Base-by-base conservation (phyloP, 805 yeast genomes). In the Candida bentonensis region DNA sequence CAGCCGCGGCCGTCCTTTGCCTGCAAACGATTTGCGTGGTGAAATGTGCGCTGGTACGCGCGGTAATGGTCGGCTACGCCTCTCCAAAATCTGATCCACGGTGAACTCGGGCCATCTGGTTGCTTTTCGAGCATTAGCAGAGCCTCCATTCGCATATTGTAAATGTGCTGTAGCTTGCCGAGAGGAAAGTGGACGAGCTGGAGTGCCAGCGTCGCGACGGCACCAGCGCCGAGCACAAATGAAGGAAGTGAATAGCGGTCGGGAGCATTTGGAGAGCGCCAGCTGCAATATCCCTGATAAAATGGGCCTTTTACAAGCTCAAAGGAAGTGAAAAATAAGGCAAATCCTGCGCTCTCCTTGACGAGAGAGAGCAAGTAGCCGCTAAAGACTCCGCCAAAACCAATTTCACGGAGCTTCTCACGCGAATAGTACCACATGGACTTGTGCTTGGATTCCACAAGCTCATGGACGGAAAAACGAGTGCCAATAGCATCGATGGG, bases 401-500 rank as follows among this genome's bases (percentile, higher is more conserved):
- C 96, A 42, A 88, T 72, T 49, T 82, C 82, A 48, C 66, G 66
- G 43, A 87, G 63, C 55, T 85, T 85, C 42, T 69, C 68, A 22
- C 71, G 58, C 0, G 89, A 87, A 60, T 85, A 89, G 22, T 63
- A 63, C 94, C 96, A 85, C 46, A 88, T 59, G 46, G 81, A 81
- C 46, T 73, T 73, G 60, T 82, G 79, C 25, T 71, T 68, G 4
- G 86, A 82, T 43, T 73, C 70, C 15, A 85, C 61, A 44, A 88
- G 63, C 51, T 86, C 95, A 9, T 81, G 74, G 3, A 85, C 79
- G 1, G 78, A 71, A 50, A 88, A 83, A 51, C 96, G 69, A 1
- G 94, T 76, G 55, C 81, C 82, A 2, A 89, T 76, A 4, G 96
- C 95, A 62, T 89, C 96, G 3, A 89, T 69, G 0, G 97, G 97